Percentiles rank a stretch among this genome's conserved stretches.
Evolutionary conservation across 2,329 filamentous ascomycete species (phyloP).

Genomic region (Penicillium sp.): DNA sequence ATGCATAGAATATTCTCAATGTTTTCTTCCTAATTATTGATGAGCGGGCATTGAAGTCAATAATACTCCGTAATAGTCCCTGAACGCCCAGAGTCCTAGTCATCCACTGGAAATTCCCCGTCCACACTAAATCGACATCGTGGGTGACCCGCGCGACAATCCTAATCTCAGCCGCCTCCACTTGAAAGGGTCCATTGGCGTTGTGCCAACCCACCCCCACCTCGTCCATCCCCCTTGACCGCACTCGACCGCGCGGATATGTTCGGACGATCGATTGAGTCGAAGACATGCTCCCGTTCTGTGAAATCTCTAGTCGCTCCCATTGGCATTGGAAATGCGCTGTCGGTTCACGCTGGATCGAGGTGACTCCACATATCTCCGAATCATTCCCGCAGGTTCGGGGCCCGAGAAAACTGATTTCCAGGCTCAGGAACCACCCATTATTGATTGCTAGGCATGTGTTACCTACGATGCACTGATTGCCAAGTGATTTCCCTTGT

Average conservation of each 20-base stretch:
- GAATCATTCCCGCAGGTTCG: slow-evolving; percentile 7
- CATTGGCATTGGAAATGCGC: neutral
- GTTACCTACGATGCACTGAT: neutral
- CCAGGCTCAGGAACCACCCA: slow-evolving; percentile 14
- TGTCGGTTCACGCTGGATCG: slow-evolving; percentile 7
- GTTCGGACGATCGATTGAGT: neutral
- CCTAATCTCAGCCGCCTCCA: slow-evolving; percentile 13
- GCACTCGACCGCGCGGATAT: neutral
- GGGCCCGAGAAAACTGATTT: neutral
- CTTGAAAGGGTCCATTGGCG: neutral
- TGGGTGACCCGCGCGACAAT: slow-evolving; percentile 11
- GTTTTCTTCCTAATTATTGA: neutral
- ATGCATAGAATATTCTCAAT: slow-evolving; percentile 10
- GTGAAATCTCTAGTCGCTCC: neutral
- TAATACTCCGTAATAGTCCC: neutral
- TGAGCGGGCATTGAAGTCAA: neutral
- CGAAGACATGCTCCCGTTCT: neutral
- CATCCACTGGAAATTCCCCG: slow-evolving; percentile 9
- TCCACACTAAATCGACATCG: slow-evolving; percentile 8
- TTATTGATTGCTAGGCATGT: neutral
- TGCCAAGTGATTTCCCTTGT: neutral
- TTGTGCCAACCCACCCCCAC: neutral
- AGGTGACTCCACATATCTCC: neutral
- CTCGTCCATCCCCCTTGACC: neutral
- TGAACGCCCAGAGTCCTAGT: neutral